Evolutionary conservation across 2,329 filamentous ascomycete species (phyloP).

Genomic region (Diaporthe sp.): DNA sequence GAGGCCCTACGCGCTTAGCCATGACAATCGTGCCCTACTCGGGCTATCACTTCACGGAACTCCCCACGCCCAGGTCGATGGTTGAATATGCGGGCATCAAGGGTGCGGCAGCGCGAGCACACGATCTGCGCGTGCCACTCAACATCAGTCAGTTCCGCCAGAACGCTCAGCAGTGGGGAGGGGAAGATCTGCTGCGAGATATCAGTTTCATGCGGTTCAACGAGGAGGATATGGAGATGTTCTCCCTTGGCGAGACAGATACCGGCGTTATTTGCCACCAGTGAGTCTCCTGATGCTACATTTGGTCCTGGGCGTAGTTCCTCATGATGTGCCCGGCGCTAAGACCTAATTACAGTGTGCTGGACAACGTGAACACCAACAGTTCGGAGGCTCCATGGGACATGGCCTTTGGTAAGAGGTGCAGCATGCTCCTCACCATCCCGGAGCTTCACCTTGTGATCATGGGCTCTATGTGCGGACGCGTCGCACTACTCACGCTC

Average conservation of each 20-base stretch:
- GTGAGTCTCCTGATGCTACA: neutral
- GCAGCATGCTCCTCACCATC: constrained; percentile 74
- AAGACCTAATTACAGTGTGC: constrained; percentile 42
- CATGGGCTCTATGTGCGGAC: constrained; percentile 75
- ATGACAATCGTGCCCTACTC: constrained; percentile 34
- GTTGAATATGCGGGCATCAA: constrained; percentile 2
- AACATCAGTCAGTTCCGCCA: constrained; percentile 19
- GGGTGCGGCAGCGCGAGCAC: constrained; percentile 3
- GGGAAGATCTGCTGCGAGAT: constrained; percentile 23
- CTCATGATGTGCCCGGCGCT: neutral
- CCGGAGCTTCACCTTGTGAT: constrained; percentile 79
- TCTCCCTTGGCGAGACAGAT: constrained; percentile 48
- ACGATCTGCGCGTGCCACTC: constrained; percentile 16
- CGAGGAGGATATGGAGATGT: constrained; percentile 62
- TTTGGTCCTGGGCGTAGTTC: neutral
- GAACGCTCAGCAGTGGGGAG: constrained; percentile 6
- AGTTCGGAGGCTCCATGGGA: constrained; percentile 47
- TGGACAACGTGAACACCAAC: constrained; percentile 43
- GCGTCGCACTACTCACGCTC: constrained; percentile 72
- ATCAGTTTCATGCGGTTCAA: constrained; percentile 60
- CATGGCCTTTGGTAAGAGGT: constrained; percentile 58
- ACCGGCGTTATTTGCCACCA: constrained; percentile 46
- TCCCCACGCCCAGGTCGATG: neutral
- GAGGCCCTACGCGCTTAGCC: neutral
- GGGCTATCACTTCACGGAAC: constrained; percentile 26